A percentile compares a stretch with the other conserved stretches of the same genome.
These are phyloP conservation scores for Limnanthes douglasii DNA, from an alignment of 345 rosid species.

Conservation along the genomic window DNA sequence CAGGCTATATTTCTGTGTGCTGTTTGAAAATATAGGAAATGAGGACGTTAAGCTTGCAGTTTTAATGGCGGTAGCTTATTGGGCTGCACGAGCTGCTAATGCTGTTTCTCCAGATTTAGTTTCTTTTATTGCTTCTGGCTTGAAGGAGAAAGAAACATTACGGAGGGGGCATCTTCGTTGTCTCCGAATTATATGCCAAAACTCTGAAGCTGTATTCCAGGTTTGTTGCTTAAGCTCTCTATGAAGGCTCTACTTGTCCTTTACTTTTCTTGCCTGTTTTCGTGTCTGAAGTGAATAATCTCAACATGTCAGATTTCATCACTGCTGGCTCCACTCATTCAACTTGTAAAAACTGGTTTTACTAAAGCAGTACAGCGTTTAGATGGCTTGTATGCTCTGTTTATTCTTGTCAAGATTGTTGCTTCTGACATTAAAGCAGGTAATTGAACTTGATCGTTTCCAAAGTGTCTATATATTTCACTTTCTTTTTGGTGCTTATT, in stretches of 20 bases:
- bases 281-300: slow-evolving; percentile 5
- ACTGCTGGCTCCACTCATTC: slow-evolving; percentile 72
- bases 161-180: slow-evolving; percentile 91
- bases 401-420: slow-evolving; percentile 64
- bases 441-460: slow-evolving; percentile 1
- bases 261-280: slow-evolving; percentile 6
- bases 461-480: neutral
- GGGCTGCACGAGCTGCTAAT: slow-evolving; percentile 61
- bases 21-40: slow-evolving; percentile 36
- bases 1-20: slow-evolving; percentile 1
- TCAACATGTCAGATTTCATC: slow-evolving; percentile 47
- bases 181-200: slow-evolving; percentile 45
- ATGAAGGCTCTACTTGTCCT: slow-evolving; percentile 7
- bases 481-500: slow-evolving; percentile 1
- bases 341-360: slow-evolving; percentile 84
- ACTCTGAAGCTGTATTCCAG: slow-evolving; percentile 50
- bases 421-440: slow-evolving; percentile 92
- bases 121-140: slow-evolving; percentile 64
- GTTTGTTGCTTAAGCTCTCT: slow-evolving; percentile 20
- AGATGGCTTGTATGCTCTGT: slow-evolving; percentile 89
- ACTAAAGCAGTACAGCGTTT: slow-evolving; percentile 82
- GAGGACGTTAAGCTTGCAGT: slow-evolving; percentile 84
- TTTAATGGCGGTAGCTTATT: slow-evolving; percentile 53
- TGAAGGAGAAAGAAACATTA: slow-evolving; percentile 84
- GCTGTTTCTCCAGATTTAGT: slow-evolving; percentile 51